Percentiles rank a stretch among this genome's conserved stretches.
Evolutionary conservation across 2,329 filamentous ascomycete genomes (phyloP).

Genomic region (Alternaria novae-zelandiae): DNA sequence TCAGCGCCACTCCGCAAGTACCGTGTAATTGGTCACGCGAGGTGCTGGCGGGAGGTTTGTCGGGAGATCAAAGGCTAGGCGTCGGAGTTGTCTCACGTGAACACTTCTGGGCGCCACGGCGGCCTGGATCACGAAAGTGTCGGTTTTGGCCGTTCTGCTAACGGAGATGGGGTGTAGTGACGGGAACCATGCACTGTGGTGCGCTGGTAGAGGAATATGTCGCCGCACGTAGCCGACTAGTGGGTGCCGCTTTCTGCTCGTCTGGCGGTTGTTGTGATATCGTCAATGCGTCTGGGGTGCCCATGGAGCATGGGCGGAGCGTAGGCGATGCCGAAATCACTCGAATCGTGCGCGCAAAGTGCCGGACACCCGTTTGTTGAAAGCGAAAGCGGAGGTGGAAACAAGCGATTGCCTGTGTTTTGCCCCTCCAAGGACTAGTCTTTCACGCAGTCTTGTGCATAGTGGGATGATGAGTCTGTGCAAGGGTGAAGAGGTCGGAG

Average conservation of each 20-base stretch:
- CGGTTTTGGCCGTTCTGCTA: neutral
- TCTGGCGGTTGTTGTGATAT: neutral
- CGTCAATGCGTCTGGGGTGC: neutral
- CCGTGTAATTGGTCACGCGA: slow-evolving; percentile 2
- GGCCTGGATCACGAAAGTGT: neutral
- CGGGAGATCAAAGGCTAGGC: slow-evolving; percentile 9
- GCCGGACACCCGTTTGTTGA: neutral
- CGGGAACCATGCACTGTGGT: neutral
- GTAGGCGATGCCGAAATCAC: neutral
- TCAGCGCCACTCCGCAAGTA: neutral
- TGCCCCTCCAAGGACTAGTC: neutral
- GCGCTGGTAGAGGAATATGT: neutral
- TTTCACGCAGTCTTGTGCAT: neutral
- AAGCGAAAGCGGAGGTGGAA: neutral
- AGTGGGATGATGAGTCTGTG: neutral
- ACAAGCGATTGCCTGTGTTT: neutral
- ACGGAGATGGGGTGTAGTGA: neutral
- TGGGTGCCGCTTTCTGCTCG: neutral
- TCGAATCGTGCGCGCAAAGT: neutral
- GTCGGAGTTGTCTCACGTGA: neutral
- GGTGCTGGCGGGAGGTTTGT: slow-evolving; percentile 16
- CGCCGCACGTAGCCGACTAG: neutral
- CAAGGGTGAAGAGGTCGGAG: neutral
- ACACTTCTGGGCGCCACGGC: slow-evolving; percentile 1
- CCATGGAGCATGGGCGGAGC: neutral